Base-by-base conservation (phyloP, 306 rosid genomes). In the Pyrus pyrifolia region DNA sequence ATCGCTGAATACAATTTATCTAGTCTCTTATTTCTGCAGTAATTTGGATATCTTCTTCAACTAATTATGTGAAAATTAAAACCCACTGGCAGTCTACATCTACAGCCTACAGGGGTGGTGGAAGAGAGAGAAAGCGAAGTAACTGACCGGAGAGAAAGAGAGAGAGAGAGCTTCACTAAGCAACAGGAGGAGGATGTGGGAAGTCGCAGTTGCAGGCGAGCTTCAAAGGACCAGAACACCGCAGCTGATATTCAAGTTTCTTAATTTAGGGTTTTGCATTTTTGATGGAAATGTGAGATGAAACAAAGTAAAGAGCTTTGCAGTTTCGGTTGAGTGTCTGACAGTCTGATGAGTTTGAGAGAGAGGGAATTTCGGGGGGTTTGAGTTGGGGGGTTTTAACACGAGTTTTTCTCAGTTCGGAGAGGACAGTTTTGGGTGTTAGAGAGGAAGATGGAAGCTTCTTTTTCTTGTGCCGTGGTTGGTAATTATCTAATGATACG, bases 311-410 rank as follows among this genome's bases (percentile, higher is more conserved):
- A 1, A 30, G 64, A 31, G 29, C 23, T 29, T 51, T 10, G 42
- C 58, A 12, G 58, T 8, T 45, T 35, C 40, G 70, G 27, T 8
- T 40, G 31, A 67, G 71, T 63, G 68, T 29, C 45, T 30, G 4
- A 11, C 14, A 0, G 10, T 17, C 25, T 2, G 2, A 44, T 19
- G 64, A 4, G 71, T 2, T 57, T 72, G 53, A 35, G 76, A 31
- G 52, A 52, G 76, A 72, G 76, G 67, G 67, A 35, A 33, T 72
- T 53, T 55, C 9, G 63, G 75, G 46, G 63, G 63, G 6, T 71
- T 33, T 35, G 45, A 42, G 45, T 42, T 42, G 3, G 33, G 13
- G 67, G 67, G 52, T 22, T 72, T 38, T 42, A 9, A 7, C 42
- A 38, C 42, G 42, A 38, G 42, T 38, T 38, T 38, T 2, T 38